Conservation (phyloP, 2,329 filamentous ascomycete genomes). For the Lecanicillium sp. region DNA sequence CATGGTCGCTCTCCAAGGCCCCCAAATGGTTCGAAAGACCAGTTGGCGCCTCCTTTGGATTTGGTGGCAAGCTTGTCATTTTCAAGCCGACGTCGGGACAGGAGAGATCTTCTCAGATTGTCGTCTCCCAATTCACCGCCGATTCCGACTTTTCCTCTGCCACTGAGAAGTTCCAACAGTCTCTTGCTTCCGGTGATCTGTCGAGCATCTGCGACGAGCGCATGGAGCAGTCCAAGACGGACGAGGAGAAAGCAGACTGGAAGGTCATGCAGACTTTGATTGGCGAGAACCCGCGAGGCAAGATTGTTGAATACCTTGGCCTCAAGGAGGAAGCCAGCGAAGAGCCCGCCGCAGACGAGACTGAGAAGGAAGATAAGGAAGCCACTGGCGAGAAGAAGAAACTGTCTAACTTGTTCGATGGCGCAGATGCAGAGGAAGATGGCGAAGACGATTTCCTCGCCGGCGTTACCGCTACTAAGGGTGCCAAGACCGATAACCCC, state of each 20-base stretch:
- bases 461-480: constrained; percentile 79
- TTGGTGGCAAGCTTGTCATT: constrained; percentile 84
- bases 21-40: constrained; percentile 89
- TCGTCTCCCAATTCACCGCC: constrained; percentile 81
- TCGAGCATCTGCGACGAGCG: constrained; percentile 73
- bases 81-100: constrained; percentile 62
- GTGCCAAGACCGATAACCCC: constrained; percentile 86
- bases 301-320: constrained; percentile 85
- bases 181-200: constrained; percentile 72
- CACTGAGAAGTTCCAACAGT: constrained; percentile 80
- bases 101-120: constrained; percentile 65
- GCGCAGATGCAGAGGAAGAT: constrained; percentile 52
- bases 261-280: constrained; percentile 86
- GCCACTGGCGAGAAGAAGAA: constrained; percentile 47
- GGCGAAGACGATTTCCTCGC: constrained; percentile 84
- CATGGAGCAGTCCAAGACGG: constrained; percentile 66
- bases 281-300: constrained; percentile 75
- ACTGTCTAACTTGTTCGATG: constrained; percentile 76
- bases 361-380: constrained; percentile 24
- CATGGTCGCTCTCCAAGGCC: constrained; percentile 78
- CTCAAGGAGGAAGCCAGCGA: constrained; percentile 61
- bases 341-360: constrained; percentile 35
- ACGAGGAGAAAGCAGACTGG: constrained; percentile 96
- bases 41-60: constrained; percentile 83
- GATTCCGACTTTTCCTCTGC: constrained; percentile 80